A percentile compares a stretch with the other conserved stretches of the same genome.
Conservation (phyloP, 2,329 filamentous ascomycete genomes). For the Alternaria infectoria region DNA sequence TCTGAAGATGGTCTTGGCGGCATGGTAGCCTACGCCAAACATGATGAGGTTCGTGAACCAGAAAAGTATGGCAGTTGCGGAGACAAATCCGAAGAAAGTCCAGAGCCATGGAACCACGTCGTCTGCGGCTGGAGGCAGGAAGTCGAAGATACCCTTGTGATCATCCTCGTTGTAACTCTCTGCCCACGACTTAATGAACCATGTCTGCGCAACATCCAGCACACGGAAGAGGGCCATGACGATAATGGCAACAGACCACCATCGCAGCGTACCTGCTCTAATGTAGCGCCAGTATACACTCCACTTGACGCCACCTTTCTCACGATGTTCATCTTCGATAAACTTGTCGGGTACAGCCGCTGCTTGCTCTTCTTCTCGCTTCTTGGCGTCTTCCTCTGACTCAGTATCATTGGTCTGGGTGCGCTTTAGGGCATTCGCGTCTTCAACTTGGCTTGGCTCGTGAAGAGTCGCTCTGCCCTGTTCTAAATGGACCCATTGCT, state of each 20-base stretch:
- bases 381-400: slow-evolving; percentile 45
- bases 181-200: slow-evolving; percentile 88
- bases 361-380: slow-evolving; percentile 47
- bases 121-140: slow-evolving; percentile 69
- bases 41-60: slow-evolving; percentile 70
- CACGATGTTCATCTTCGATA: slow-evolving; percentile 77
- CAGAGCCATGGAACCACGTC: slow-evolving; percentile 78
- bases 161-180: slow-evolving; percentile 67
- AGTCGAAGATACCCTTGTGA: slow-evolving; percentile 44
- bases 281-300: slow-evolving; percentile 86
- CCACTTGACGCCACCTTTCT: slow-evolving; percentile 75
- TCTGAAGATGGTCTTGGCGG: slow-evolving; percentile 76
- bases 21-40: slow-evolving; percentile 78
- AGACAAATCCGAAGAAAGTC: slow-evolving; percentile 68
- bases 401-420: slow-evolving; percentile 46
- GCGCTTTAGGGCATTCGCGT: slow-evolving; percentile 52
- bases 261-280: slow-evolving; percentile 75
- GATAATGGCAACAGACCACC: slow-evolving; percentile 72
- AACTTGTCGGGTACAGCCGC: slow-evolving; percentile 73
- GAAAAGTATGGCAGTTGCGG: slow-evolving; percentile 47
- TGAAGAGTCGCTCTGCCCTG: slow-evolving; percentile 61
- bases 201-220: slow-evolving; percentile 70
- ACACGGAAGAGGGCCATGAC: slow-evolving; percentile 69
- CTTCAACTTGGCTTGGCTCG: slow-evolving; percentile 53
- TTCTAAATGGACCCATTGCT: slow-evolving; percentile 74